phyloP scores from a whole-genome alignment of 768 basidiomycete genomes.

The Multifurca ochricompacta region DNA sequence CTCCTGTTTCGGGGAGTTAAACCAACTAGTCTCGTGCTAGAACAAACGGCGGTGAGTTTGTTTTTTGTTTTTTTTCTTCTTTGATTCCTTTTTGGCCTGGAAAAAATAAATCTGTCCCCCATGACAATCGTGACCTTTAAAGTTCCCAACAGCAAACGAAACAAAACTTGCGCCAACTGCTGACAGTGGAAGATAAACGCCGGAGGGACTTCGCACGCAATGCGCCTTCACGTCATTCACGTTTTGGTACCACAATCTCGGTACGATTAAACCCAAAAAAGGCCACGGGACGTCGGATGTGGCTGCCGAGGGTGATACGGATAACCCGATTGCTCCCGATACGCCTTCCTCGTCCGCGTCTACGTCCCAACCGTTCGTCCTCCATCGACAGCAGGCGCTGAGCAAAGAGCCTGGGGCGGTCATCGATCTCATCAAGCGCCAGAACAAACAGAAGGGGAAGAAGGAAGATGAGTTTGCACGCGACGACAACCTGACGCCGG shows the following conservation, averaged over 20 bases:
- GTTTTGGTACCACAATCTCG: constrained; percentile 92
- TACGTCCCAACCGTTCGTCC: constrained; percentile 58
- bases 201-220: constrained; percentile 47
- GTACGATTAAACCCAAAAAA: constrained; percentile 63
- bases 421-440: constrained; percentile 47
- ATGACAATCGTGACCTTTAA: no score
- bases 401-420: constrained; percentile 57
- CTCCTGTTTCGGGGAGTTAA: constrained; percentile 78
- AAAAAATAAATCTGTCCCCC: no score
- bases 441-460: constrained; percentile 50
- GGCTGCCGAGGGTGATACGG: constrained; percentile 24
- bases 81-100: no score
- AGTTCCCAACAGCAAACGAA: constrained; percentile 47
- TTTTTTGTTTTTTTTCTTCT: no score
- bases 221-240: constrained; percentile 76
- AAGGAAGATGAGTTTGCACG: constrained; percentile 63
- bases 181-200: constrained; percentile 65
- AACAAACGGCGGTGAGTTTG: constrained; percentile 57
- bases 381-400: constrained; percentile 83
- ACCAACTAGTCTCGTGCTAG: constrained; percentile 47
- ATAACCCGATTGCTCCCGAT: constrained; percentile 21
- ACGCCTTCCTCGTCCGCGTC: constrained; percentile 25
- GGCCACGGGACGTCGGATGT: constrained; percentile 9
- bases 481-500: constrained; percentile 58
- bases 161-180: constrained; percentile 62